Evolutionary conservation across 2,329 filamentous ascomycete species (phyloP), one percentile per base, ranked within the genome.

Genomic region (Pseudocercospora fuligena): DNA sequence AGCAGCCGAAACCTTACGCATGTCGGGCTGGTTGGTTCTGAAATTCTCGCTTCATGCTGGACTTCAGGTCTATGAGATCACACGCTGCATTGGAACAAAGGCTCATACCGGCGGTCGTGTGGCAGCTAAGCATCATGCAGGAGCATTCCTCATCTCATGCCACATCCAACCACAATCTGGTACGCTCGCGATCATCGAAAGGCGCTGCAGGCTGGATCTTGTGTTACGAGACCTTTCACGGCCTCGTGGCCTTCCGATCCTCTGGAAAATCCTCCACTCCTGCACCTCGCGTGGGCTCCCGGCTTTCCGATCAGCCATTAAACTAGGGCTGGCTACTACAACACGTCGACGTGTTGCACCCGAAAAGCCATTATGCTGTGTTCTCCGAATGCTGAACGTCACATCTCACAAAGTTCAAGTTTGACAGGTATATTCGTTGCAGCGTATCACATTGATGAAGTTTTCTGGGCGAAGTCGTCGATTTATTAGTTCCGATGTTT

Each of bases 61-160:
- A 51, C 47, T 43, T 56, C 51, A n/a, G 51, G 16, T 27, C 21
- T 16, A 64, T 33, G 53, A 43, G 53, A 70, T 68, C 59, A 65
- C 49, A 67, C 66, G 49, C 64, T 70, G 64, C 69, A 23, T 64
- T 68, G 66, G 62, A 64, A 69, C 61, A 47, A 49, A 57, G 51
- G 27, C 49, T 8, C 29, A 19, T n/a, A 16, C 33, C 23, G 60
- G 58, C 49, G 21, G 54, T 29, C 19, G 40, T 29, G 19, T 29
- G 46, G 51, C 36, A 51, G 53, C 27, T 53, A 21, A 31, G 57
- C 33, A 49, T 27, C 14, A 57, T 61, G 62, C 64, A 62, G 49
- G 60, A 58, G 21, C 47, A 19, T 49, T 27, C 49, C 33, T 63
- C 27, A 60, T 47, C 54, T n/a, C 25, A 49, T 58, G 61, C 46